Percentiles rank a stretch among this genome's conserved stretches.
Evolutionary conservation across 768 basidiomycete species (phyloP).

Genomic region (Asterophora lycoperdoides): DNA sequence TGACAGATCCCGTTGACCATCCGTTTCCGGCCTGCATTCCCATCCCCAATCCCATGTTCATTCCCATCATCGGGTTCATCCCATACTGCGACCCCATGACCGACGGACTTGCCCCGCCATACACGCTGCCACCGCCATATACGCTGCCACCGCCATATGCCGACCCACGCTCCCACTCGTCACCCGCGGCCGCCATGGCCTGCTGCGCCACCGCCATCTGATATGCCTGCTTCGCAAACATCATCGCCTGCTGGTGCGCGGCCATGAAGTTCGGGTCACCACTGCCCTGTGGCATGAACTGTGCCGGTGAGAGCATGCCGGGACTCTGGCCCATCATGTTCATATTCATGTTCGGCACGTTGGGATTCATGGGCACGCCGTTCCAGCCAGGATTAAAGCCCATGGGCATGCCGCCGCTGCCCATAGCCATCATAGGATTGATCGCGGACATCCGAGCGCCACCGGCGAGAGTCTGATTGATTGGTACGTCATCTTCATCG

Average conservation of each 20-base stretch:
- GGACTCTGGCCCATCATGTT: slow-evolving; percentile 19
- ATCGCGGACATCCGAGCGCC: slow-evolving; percentile 38
- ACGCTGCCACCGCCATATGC: slow-evolving; percentile 43
- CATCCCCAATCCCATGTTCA: slow-evolving; percentile 38
- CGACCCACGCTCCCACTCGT: slow-evolving; percentile 86
- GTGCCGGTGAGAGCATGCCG: slow-evolving; percentile 37
- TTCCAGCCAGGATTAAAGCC: slow-evolving; percentile 21
- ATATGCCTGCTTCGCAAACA: slow-evolving; percentile 83
- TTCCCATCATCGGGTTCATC: slow-evolving; percentile 31
- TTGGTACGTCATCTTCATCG: slow-evolving; percentile 45
- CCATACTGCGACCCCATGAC: slow-evolving; percentile 30
- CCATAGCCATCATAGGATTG: slow-evolving; percentile 44
- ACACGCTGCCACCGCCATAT: slow-evolving; percentile 35
- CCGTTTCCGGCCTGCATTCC: slow-evolving; percentile 32
- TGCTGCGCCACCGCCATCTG: slow-evolving; percentile 90
- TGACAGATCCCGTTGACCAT: slow-evolving; percentile 44
- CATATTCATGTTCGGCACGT: slow-evolving; percentile 18
- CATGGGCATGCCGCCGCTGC: slow-evolving; percentile 32
- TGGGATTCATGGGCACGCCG: slow-evolving; percentile 15
- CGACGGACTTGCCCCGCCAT: slow-evolving; percentile 34
- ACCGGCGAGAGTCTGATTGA: slow-evolving; percentile 35
- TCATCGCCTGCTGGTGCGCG: slow-evolving; percentile 86
- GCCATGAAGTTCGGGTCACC: slow-evolving; percentile 57
- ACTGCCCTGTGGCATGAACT: slow-evolving; percentile 41
- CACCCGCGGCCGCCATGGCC: slow-evolving; percentile 82